Conservation (phyloP, 345 rosid species). For the Crucihimalaya himalaica region DNA sequence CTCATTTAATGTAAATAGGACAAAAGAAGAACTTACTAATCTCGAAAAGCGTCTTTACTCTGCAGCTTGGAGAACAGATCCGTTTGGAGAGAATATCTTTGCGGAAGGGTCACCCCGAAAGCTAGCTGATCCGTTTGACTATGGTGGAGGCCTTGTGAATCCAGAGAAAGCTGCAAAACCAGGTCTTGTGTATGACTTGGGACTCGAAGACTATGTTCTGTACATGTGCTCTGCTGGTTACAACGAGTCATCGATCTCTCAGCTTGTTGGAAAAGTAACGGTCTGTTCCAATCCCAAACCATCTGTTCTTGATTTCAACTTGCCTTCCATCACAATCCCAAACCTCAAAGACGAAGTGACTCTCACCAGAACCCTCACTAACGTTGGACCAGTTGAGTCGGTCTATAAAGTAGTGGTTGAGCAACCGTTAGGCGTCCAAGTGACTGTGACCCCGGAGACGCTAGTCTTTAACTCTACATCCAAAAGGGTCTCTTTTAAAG, state of each 20-base stretch:
- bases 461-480: slow-evolving; percentile 30
- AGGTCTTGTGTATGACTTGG: slow-evolving; percentile 59
- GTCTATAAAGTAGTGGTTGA: slow-evolving; percentile 32
- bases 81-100: slow-evolving; percentile 41
- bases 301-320: slow-evolving; percentile 42
- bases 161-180: slow-evolving; percentile 57
- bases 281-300: slow-evolving; percentile 30
- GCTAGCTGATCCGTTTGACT: slow-evolving; percentile 51
- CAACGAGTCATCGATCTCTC: slow-evolving; percentile 49
- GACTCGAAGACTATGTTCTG: slow-evolving; percentile 47
- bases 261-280: slow-evolving; percentile 38
- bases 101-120: slow-evolving; percentile 45
- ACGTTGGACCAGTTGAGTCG: slow-evolving; percentile 44
- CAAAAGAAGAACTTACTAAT: background rate
- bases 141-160: slow-evolving; percentile 67
- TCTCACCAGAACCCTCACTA: slow-evolving; percentile 47
- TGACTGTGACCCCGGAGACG: slow-evolving; percentile 25
- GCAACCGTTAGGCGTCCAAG: slow-evolving; percentile 33
- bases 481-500: slow-evolving; percentile 29
- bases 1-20: no score
- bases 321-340: slow-evolving; percentile 50
- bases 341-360: slow-evolving; percentile 18
- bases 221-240: slow-evolving; percentile 52
- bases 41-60: background rate
- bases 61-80: slow-evolving; percentile 44